A percentile compares a stretch with the other conserved stretches of the same genome.
Evolutionary conservation across 441 rosid species (phyloP).

Genomic region (Dalechampia spathulata): DNA sequence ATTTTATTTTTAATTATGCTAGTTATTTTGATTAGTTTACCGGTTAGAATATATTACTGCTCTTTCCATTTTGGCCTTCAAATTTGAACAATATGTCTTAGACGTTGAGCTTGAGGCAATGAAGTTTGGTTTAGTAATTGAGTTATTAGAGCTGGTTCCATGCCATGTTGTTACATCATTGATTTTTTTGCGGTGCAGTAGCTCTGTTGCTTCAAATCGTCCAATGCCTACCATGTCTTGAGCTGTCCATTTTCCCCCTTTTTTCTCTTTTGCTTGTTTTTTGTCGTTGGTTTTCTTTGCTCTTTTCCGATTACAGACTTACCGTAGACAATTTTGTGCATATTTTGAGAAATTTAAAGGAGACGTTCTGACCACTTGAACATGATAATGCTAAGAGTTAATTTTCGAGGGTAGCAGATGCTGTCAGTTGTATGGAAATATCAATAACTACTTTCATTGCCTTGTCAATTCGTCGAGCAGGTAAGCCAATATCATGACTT

Average conservation of each 20-base stretch:
- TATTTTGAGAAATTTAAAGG: slow-evolving; percentile 51
- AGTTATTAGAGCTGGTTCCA: not conserved
- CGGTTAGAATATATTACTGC: too few species aligned
- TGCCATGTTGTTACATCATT: not conserved
- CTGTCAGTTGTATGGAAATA: slow-evolving; percentile 41
- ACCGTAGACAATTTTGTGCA: slow-evolving; percentile 17
- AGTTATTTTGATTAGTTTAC: too few species aligned
- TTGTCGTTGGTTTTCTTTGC: too few species aligned
- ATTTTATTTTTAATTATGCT: too few species aligned
- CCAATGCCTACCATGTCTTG: not conserved
- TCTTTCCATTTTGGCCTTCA: too few species aligned
- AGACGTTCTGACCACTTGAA: slow-evolving; percentile 65
- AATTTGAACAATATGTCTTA: too few species aligned
- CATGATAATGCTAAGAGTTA: slow-evolving; percentile 36
- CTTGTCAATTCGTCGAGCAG: too few species aligned
- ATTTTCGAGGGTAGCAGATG: slow-evolving; percentile 51
- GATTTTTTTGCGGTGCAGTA: not conserved
- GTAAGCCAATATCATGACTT: too few species aligned
- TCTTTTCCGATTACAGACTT: too few species aligned
- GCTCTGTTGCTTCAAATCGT: not conserved
- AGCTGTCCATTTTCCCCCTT: not conserved
- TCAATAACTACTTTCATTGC: too few species aligned
- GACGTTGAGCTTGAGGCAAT: not conserved
- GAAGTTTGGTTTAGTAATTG: not conserved
- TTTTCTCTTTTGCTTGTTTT: too few species aligned